phyloP scores from a whole-genome alignment of 495 filamentous ascomycete genomes.

The Talaromyces adpressus region DNA sequence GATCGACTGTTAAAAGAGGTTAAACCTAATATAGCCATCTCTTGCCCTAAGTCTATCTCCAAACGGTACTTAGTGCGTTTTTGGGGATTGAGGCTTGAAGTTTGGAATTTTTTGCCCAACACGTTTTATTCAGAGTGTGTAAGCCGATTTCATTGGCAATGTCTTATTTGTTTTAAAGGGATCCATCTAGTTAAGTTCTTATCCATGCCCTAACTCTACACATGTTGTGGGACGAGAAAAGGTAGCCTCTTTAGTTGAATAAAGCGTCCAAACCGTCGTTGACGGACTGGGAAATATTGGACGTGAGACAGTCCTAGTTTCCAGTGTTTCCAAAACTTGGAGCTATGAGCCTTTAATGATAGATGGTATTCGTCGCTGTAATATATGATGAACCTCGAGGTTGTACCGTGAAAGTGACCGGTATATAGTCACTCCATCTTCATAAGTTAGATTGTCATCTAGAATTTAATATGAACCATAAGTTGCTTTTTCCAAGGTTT shows the following conservation, averaged over 20 bases:
- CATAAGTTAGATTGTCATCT: neutral
- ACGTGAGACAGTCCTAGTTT: neutral
- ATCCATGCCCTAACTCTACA: neutral
- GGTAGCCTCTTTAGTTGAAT: neutral
- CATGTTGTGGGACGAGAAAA: neutral
- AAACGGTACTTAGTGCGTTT: neutral
- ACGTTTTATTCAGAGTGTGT: neutral
- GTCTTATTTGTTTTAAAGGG: neutral
- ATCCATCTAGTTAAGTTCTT: neutral
- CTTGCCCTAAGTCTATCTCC: neutral
- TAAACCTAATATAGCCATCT: neutral
- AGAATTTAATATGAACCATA: neutral
- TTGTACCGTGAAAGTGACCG: neutral
- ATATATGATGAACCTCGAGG: neutral
- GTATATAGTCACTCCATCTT: neutral
- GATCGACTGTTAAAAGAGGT: neutral
- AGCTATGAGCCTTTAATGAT: neutral
- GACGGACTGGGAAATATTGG: neutral
- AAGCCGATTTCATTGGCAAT: neutral
- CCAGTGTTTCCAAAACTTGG: neutral
- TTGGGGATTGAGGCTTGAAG: neutral
- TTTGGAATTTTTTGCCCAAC: neutral
- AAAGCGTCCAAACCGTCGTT: neutral
- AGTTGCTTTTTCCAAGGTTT: neutral
- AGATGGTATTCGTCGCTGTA: neutral